phyloP scores from a whole-genome alignment of 306 rosid genomes.

The Malus orientalis region DNA sequence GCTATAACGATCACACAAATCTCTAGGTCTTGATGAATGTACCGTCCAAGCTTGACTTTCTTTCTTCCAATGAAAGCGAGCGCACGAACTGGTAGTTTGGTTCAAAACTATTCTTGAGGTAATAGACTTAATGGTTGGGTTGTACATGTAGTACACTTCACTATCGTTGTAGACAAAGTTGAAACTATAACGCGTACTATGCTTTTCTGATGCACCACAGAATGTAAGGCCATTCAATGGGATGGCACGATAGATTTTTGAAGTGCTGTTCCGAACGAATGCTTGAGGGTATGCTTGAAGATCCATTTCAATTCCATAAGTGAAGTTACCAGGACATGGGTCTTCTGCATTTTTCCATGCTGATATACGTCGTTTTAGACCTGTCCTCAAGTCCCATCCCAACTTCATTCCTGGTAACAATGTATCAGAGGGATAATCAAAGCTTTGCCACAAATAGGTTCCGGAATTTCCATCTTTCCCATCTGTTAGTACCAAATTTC shows the following conservation, averaged over 20 bases:
- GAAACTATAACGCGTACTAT: conserved; percentile 23
- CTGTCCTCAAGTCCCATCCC: conserved; percentile 42
- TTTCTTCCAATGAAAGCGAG: conserved; percentile 31
- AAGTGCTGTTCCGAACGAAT: conserved; percentile 24
- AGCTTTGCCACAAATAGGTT: conserved; percentile 53
- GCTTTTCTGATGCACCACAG: conserved; percentile 31
- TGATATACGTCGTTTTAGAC: conserved; percentile 20
- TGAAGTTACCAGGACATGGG: conserved; percentile 42
- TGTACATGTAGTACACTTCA: conserved; percentile 41
- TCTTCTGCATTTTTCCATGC: conserved; percentile 44
- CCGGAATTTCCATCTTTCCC: conserved; percentile 20
- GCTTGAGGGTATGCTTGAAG: conserved; percentile 24
- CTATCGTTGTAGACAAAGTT: conserved; percentile 22
- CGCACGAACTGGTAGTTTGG: conserved; percentile 15
- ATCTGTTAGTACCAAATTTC: conserved; percentile 40
- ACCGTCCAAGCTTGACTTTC: conserved; percentile 32
- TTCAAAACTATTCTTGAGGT: conserved; percentile 42
- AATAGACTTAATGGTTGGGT: conserved; percentile 18
- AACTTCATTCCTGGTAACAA: conserved; percentile 48
- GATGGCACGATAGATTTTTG: conserved; percentile 24
- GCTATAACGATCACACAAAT: conserved; percentile 34
- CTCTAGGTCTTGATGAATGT: conserved; percentile 22
- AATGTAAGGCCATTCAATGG: conserved; percentile 42
- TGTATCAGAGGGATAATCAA: conserved; percentile 56
- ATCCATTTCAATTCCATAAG: conserved; percentile 22